These are phyloP conservation scores for Astrothelium subdiscretum DNA, from an alignment of 495 filamentous ascomycete genomes.

Conservation along the genomic window DNA sequence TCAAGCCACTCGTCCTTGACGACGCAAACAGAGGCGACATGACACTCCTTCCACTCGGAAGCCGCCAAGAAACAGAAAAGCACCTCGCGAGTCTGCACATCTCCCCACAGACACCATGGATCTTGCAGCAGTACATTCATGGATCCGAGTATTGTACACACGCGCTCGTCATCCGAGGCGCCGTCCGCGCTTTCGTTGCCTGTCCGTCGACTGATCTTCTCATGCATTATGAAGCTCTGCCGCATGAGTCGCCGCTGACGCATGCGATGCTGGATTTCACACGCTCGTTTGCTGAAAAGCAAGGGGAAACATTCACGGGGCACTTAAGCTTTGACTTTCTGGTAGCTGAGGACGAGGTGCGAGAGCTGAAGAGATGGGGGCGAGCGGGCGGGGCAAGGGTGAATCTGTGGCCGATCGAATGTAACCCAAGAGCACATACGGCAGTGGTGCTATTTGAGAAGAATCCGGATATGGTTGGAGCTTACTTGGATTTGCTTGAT, in stretches of 20 bases:
- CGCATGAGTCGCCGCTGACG: constrained; percentile 39
- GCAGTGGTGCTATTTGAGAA: constrained; percentile 41
- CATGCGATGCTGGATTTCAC: constrained; percentile 52
- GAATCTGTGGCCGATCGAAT: constrained; percentile 46
- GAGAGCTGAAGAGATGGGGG: constrained; percentile 16
- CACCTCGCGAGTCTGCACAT: constrained; percentile 46
- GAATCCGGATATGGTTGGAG: constrained; percentile 17
- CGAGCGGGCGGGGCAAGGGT: constrained; percentile 18
- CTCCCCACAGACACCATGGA: constrained; percentile 45
- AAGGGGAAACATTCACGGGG: constrained; percentile 45
- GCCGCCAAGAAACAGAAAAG: constrained; percentile 40
- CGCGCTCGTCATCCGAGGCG: constrained; percentile 46
- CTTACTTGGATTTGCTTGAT: constrained; percentile 17
- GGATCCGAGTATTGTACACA: constrained; percentile 62
- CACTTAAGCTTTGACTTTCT: constrained; percentile 60
- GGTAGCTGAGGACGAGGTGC: constrained; percentile 36
- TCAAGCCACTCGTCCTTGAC: constrained; percentile 47
- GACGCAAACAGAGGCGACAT: constrained; percentile 33
- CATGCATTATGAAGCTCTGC: constrained; percentile 52
- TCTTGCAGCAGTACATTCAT: constrained; percentile 54
- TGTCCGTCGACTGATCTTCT: constrained; percentile 45
- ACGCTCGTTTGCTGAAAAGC: constrained; percentile 38
- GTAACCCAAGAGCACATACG: constrained; percentile 52
- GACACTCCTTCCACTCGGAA: constrained; percentile 45
- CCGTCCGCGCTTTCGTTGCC: constrained; percentile 51